Percentiles rank a stretch among this genome's conserved stretches.
phyloP scores from a whole-genome alignment of 805 yeast species.

The Nakazawaea laoshanensis region DNA sequence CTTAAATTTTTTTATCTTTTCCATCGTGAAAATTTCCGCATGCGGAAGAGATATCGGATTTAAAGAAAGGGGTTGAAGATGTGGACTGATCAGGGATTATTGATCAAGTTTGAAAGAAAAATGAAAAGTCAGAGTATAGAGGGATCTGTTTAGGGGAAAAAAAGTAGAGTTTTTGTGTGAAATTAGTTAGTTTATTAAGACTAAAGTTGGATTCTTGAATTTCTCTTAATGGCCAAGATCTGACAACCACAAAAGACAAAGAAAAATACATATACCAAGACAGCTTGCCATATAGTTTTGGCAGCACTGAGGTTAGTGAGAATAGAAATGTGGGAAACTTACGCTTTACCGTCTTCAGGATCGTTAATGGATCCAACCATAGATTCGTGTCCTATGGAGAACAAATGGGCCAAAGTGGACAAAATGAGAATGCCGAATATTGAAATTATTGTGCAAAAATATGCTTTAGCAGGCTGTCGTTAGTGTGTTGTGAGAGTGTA shows the following conservation, averaged over 20 bases:
- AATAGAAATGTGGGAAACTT: slow-evolving; percentile 15
- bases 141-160: too few species aligned
- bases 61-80: too few species aligned
- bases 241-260: slow-evolving; percentile 90
- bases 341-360: slow-evolving; percentile 88
- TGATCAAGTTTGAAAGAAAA: too few species aligned
- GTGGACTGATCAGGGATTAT: too few species aligned
- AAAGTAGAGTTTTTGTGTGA: too few species aligned
- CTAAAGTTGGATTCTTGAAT: slow-evolving; percentile 51
- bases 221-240: slow-evolving; percentile 53
- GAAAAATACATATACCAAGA: slow-evolving; percentile 69
- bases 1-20: too few species aligned
- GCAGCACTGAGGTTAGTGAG: slow-evolving; percentile 49
- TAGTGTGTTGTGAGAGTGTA: background rate
- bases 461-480: slow-evolving; percentile 69
- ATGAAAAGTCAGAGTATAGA: too few species aligned
- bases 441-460: slow-evolving; percentile 90
- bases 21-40: too few species aligned
- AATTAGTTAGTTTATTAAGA: background rate
- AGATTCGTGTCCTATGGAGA: slow-evolving; percentile 75
- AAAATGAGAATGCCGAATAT: slow-evolving; percentile 88
- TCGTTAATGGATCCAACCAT: slow-evolving; percentile 88
- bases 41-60: too few species aligned
- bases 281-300: slow-evolving; percentile 83
- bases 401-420: slow-evolving; percentile 75